Evolutionary conservation across 352 stramenopile species (phyloP).

Genomic region (Globisporangium yorkense): DNA sequence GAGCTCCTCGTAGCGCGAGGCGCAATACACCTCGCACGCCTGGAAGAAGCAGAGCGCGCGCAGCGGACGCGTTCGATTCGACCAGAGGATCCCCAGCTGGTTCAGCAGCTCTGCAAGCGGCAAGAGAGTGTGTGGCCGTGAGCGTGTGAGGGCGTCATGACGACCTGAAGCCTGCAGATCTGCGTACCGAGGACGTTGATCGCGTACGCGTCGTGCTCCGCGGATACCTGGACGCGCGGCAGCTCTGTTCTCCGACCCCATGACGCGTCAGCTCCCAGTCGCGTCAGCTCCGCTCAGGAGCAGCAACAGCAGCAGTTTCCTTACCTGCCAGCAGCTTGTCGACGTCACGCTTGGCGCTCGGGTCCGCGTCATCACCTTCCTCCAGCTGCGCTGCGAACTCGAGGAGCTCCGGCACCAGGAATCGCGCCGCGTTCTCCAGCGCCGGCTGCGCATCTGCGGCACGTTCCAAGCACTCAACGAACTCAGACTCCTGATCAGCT

Average conservation of each 20-base stretch:
- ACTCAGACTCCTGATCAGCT: too few species aligned
- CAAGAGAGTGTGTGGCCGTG: background rate
- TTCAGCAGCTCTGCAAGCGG: conserved; percentile 33
- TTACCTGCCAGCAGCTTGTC: conserved; percentile 4
- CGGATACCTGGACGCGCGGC: background rate
- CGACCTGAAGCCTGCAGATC: too few species aligned
- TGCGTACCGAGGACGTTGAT: background rate
- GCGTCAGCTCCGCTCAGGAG: too few species aligned
- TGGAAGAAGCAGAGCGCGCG: conserved; percentile 58
- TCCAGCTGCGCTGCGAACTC: conserved; percentile 15
- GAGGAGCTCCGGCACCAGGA: conserved; percentile 38
- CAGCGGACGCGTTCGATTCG: conserved; percentile 34
- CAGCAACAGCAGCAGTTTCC: too few species aligned
- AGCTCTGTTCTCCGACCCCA: background rate
- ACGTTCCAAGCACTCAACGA: background rate
- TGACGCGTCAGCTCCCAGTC: too few species aligned
- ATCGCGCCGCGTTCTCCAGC: conserved; percentile 31
- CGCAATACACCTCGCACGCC: conserved; percentile 23
- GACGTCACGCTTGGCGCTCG: conserved; percentile 1
- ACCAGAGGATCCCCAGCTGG: conserved; percentile 66
- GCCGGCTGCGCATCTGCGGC: conserved; percentile 44
- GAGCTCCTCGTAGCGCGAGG: background rate
- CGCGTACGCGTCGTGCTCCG: background rate
- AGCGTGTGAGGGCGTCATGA: too few species aligned
- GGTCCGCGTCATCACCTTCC: background rate